Conservation (phyloP, 2,329 filamentous ascomycete genomes). For the Fusarium sp. region DNA sequence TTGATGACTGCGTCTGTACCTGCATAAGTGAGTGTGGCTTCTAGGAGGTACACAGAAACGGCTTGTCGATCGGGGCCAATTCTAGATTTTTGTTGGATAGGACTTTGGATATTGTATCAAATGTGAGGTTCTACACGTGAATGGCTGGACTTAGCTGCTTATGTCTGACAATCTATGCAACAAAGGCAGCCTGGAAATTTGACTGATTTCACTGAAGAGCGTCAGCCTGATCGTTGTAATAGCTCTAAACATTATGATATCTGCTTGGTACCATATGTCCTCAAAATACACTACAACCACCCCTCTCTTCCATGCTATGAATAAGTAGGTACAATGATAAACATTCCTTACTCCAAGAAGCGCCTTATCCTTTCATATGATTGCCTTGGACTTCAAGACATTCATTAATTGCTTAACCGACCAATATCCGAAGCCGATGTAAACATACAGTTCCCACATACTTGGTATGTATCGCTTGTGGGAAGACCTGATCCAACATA, state of each 20-base stretch:
- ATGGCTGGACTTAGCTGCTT: too few relatives aligned
- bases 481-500: background rate
- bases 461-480: slow-evolving; percentile 4
- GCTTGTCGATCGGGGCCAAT: background rate
- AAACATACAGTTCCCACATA: background rate
- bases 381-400: background rate
- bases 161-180: background rate
- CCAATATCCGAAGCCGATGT: background rate
- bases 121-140: too few relatives aligned
- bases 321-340: slow-evolving; percentile 8
- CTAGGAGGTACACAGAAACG: background rate
- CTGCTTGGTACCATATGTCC: slow-evolving; percentile 12
- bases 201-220: background rate
- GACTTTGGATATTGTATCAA: background rate
- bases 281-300: slow-evolving; percentile 5
- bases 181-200: background rate
- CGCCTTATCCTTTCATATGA: slow-evolving; percentile 11
- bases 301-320: slow-evolving; percentile 7
- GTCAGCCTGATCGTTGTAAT: background rate
- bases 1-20: slow-evolving; percentile 14
- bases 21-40: slow-evolving; percentile 17
- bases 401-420: background rate
- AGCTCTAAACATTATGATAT: slow-evolving; percentile 9
- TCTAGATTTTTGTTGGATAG: background rate
- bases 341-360: slow-evolving; percentile 25